phyloP scores from a whole-genome alignment of 768 basidiomycete genomes.

The Pulveroboletus sp. region DNA sequence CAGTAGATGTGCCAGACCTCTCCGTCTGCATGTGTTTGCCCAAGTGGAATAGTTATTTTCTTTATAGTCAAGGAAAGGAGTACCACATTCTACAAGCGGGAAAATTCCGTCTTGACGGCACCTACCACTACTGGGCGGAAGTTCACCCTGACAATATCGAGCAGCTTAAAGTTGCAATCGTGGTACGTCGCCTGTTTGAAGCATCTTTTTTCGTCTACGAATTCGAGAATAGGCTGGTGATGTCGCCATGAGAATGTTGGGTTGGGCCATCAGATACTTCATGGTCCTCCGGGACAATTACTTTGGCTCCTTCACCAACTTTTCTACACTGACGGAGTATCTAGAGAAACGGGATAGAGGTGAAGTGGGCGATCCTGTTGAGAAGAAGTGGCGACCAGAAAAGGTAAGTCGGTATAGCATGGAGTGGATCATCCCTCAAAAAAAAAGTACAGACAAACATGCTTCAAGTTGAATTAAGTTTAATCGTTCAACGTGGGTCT shows the following conservation, averaged over 20 bases:
- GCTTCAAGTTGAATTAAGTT: slow-evolving; percentile 68
- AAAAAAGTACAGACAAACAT: slow-evolving; percentile 64
- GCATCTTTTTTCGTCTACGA: not conserved
- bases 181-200: slow-evolving; percentile 35
- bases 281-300: slow-evolving; percentile 93
- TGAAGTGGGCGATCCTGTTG: slow-evolving; percentile 78
- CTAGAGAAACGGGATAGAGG: slow-evolving; percentile 59
- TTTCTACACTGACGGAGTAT: slow-evolving; percentile 85
- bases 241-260: slow-evolving; percentile 65
- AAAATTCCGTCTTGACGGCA: slow-evolving; percentile 56
- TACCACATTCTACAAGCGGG: slow-evolving; percentile 61
- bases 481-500: slow-evolving; percentile 50
- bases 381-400: slow-evolving; percentile 74
- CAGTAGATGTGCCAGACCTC: slow-evolving; percentile 56
- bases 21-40: slow-evolving; percentile 67
- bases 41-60: slow-evolving; percentile 83
- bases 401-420: slow-evolving; percentile 45
- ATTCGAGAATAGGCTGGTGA: slow-evolving; percentile 42
- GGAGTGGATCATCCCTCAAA: slow-evolving; percentile 7
- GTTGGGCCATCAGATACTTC: slow-evolving; percentile 87
- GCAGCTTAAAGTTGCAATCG: slow-evolving; percentile 65
- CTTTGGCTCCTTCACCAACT: slow-evolving; percentile 91
- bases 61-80: slow-evolving; percentile 61
- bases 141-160: slow-evolving; percentile 73
- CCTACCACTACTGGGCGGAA: slow-evolving; percentile 72